phyloP scores from a whole-genome alignment of 1,284 basidiomycete genomes.

The Meira nashicola region DNA sequence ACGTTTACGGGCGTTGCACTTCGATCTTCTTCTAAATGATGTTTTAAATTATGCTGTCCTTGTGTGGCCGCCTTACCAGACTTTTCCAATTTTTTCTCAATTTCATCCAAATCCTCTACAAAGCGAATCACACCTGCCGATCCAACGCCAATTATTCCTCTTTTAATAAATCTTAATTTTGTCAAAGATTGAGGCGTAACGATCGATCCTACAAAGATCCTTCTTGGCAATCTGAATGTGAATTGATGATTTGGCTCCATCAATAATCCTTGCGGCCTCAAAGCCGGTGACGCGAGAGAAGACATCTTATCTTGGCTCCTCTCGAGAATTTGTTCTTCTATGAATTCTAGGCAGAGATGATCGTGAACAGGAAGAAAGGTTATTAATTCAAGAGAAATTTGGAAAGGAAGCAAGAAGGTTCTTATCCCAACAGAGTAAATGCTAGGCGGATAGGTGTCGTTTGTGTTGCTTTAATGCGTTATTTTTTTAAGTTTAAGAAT shows the following conservation, averaged over 20 bases:
- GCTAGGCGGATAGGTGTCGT: too few relatives aligned
- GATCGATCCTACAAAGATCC: conserved; percentile 43
- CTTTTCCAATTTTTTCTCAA: background rate
- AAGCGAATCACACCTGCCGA: conserved; percentile 40
- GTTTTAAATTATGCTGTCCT: background rate
- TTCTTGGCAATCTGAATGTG: conserved; percentile 15
- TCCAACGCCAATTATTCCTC: conserved; percentile 41
- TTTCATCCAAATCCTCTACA: conserved; percentile 39
- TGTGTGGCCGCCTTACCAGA: too few relatives aligned
- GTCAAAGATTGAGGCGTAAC: conserved; percentile 28
- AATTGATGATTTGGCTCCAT: too few relatives aligned
- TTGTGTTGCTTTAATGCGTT: too few relatives aligned
- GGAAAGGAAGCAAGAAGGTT: background rate
- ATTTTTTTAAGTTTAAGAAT: too few relatives aligned
- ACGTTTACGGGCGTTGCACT: conserved; percentile 33
- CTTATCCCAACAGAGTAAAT: too few relatives aligned
- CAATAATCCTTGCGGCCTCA: too few relatives aligned
- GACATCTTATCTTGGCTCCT: too few relatives aligned
- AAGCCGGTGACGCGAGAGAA: too few relatives aligned
- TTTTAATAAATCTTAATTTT: conserved; percentile 32
- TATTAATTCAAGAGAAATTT: background rate
- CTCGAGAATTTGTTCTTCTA: too few relatives aligned
- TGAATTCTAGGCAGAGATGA: too few relatives aligned
- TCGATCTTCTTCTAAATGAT: conserved; percentile 18
- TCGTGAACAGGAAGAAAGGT: background rate